phyloP scores from a whole-genome alignment of 495 filamentous ascomycete species.

The Talaromyces liani region DNA sequence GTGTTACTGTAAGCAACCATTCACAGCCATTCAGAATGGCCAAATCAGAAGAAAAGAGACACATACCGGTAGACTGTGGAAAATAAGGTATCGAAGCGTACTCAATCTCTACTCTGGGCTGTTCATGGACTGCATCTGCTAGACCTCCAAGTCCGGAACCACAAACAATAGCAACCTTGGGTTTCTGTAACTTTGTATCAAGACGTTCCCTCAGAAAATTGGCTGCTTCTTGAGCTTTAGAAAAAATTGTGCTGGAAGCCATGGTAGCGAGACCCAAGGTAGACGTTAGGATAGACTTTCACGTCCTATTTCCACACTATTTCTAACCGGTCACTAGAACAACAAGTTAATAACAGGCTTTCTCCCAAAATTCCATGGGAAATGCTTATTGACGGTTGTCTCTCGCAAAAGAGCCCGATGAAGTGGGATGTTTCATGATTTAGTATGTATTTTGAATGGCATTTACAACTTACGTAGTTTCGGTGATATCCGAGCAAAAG shows the following conservation, averaged over 20 bases:
- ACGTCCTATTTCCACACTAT: background rate
- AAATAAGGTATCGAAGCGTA: slow-evolving; percentile 62
- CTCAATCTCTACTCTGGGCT: slow-evolving; percentile 47
- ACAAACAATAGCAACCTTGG: slow-evolving; percentile 63
- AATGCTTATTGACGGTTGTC: background rate
- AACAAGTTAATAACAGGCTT: background rate
- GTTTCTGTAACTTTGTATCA: slow-evolving; percentile 40
- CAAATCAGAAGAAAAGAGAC: slow-evolving; percentile 8
- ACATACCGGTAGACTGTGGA: slow-evolving; percentile 55
- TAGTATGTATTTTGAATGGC: background rate
- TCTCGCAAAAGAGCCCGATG: background rate
- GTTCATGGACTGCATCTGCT: slow-evolving; percentile 47
- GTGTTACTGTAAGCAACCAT: background rate
- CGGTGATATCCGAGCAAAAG: background rate
- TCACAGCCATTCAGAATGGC: background rate
- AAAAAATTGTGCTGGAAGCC: slow-evolving; percentile 14
- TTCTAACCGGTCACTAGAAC: background rate
- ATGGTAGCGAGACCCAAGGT: slow-evolving; percentile 6
- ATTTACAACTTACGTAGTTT: background rate
- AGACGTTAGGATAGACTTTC: background rate
- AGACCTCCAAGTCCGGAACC: slow-evolving; percentile 67
- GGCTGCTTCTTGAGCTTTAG: slow-evolving; percentile 32
- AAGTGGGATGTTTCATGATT: background rate
- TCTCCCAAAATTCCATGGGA: background rate
- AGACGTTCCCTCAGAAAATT: slow-evolving; percentile 29